Evolutionary conservation across 1,284 basidiomycete genomes (phyloP).

Genomic region (Tremellales sp.): DNA sequence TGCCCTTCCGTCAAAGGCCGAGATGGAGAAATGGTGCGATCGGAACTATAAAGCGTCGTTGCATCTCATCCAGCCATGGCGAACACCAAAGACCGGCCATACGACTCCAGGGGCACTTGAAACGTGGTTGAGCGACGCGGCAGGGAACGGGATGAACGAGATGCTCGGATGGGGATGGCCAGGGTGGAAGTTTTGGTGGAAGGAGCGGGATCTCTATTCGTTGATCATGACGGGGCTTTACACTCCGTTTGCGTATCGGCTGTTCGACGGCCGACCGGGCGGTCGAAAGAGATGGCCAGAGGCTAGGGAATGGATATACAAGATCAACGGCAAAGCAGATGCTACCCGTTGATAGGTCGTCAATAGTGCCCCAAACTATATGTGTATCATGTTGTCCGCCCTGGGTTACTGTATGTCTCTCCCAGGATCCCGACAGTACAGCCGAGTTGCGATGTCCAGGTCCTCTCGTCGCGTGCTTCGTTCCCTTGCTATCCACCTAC

Average conservation of each 20-base stretch:
- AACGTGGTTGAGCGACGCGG: slow-evolving; percentile 10
- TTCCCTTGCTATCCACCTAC: too few species aligned
- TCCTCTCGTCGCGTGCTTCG: too few species aligned
- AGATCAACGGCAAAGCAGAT: too few species aligned
- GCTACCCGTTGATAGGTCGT: too few species aligned
- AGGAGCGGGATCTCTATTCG: slow-evolving; percentile 8
- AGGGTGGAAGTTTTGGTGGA: slow-evolving; percentile 18
- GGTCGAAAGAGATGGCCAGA: slow-evolving; percentile 14
- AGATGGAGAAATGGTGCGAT: slow-evolving; percentile 12
- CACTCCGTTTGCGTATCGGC: slow-evolving; percentile 11
- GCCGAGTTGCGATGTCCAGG: too few species aligned
- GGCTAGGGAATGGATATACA: too few species aligned
- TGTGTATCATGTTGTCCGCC: too few species aligned
- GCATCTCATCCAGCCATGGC: background rate
- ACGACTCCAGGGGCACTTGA: slow-evolving; percentile 4
- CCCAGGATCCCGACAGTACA: too few species aligned
- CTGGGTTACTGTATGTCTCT: too few species aligned
- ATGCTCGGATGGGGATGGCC: slow-evolving; percentile 13
- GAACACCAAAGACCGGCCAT: slow-evolving; percentile 3
- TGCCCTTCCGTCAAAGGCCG: slow-evolving; percentile 1
- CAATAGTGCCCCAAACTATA: too few species aligned
- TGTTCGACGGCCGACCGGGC: slow-evolving; percentile 11
- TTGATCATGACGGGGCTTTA: slow-evolving; percentile 13
- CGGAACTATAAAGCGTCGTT: slow-evolving; percentile 4
- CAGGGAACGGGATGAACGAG: slow-evolving; percentile 12